Percentiles rank a stretch among this genome's conserved stretches.
These are phyloP conservation scores for Trichoderma sp. DNA, from an alignment of 2,329 filamentous ascomycete genomes.

Conservation along the genomic window DNA sequence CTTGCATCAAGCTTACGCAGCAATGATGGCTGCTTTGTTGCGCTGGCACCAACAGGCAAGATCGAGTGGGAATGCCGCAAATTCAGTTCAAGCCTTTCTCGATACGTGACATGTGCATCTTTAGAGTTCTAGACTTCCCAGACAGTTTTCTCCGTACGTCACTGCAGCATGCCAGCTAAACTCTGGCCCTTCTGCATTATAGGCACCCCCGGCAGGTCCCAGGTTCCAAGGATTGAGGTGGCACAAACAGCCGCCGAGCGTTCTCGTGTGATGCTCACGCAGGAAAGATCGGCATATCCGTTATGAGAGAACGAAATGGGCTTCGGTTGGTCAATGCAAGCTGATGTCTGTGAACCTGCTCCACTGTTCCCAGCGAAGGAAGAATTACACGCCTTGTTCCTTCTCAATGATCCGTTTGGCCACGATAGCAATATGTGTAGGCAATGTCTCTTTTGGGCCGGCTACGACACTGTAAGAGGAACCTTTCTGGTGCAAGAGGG, in stretches of 20 bases:
- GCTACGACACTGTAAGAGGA: conserved; percentile 35
- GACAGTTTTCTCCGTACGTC: conserved; percentile 28
- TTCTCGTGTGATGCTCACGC: conserved; percentile 24
- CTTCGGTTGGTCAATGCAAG: conserved; percentile 23
- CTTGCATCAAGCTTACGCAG: conserved; percentile 27
- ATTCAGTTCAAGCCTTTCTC: conserved; percentile 16
- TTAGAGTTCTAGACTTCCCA: conserved; percentile 15
- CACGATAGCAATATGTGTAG: conserved; percentile 36
- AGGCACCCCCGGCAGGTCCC: conserved; percentile 31
- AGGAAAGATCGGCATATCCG: conserved; percentile 23
- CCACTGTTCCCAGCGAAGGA: conserved; percentile 25
- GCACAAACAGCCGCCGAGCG: conserved; percentile 29
- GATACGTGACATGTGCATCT: conserved; percentile 25
- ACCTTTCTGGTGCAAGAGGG: conserved; percentile 37
- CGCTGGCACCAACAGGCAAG: conserved; percentile 20
- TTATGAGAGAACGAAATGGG: not conserved
- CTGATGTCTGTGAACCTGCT: conserved; percentile 3
- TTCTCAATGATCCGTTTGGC: conserved; percentile 22
- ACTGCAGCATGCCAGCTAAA: conserved; percentile 28
- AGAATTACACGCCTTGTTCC: conserved; percentile 20
- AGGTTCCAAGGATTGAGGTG: conserved; percentile 33
- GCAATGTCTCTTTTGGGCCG: conserved; percentile 34
- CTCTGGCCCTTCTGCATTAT: conserved; percentile 28
- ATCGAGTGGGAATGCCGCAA: conserved; percentile 16
- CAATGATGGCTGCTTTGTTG: conserved; percentile 10